phyloP scores from a whole-genome alignment of 2,329 filamentous ascomycete species.

The Nemania abortiva region DNA sequence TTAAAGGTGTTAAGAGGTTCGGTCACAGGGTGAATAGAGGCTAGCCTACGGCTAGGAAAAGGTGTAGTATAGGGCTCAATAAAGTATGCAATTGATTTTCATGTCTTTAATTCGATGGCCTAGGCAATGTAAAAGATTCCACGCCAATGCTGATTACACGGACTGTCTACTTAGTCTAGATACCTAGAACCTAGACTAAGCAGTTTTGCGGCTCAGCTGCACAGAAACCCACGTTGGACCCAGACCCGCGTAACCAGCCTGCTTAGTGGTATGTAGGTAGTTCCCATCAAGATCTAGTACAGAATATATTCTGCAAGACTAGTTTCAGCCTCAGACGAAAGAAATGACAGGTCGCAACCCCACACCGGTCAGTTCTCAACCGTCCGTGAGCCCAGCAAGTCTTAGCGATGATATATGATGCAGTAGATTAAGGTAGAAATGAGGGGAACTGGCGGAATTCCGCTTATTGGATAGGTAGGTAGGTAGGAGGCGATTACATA shows the following conservation, averaged over 20 bases:
- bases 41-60: no score
- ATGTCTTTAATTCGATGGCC: background rate
- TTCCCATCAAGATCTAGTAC: background rate
- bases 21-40: no score
- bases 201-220: slow-evolving; percentile 21
- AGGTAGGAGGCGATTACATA: background rate
- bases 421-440: background rate
- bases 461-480: no score
- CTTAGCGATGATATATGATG: slow-evolving; percentile 1
- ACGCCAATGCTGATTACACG: background rate
- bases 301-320: slow-evolving; percentile 7
- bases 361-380: slow-evolving; percentile 3
- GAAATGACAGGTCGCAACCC: background rate
- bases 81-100: background rate
- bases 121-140: background rate
- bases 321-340: slow-evolving; percentile 24
- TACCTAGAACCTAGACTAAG: background rate
- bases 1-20: no score
- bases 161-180: background rate
- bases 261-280: background rate
- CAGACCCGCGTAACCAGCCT: slow-evolving; percentile 6
- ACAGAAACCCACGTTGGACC: background rate
- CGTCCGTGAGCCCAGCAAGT: slow-evolving; percentile 8
- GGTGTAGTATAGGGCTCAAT: no score
- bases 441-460: background rate